Evolutionary conservation across 2,329 filamentous ascomycete species (phyloP), one percentile per base, ranked within the genome.

Genomic region (Hymenotorrendiella dingleyae): DNA sequence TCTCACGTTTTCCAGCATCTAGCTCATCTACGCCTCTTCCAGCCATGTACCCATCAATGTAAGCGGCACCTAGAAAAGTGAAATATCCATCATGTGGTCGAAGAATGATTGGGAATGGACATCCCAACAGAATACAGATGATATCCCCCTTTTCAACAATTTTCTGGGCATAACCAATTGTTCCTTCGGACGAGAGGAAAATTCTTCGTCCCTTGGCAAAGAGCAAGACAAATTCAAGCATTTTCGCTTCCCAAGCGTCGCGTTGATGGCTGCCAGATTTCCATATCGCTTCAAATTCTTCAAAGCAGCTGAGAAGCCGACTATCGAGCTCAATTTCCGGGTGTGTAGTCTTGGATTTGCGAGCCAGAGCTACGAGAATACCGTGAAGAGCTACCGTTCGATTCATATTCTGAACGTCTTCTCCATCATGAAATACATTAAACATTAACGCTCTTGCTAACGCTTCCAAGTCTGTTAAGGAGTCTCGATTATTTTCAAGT

Each of bases 121-220:
- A 50, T 4, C 48, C 48, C 14, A 43, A 42, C 10, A 45, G 24
- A 19, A 50, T 38, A 36, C 45, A 50, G 8, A 50, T 27, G 2
- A 34, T 20, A 29, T 50, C 48, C 9, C 36, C 45, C 17, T 20
- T 32, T 17, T 32, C 14, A 2, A 30, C 24, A 7, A 24, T 11
- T 2, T 16, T 12, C 27, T 39, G 36, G 14, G 29, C 35, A 2
- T 47, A 17, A 3, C 48, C 45, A 28, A 46, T n/a, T 16, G 17
- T 14, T 2, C 39, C 39, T 5, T 7, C 8, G 2, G n/a, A 11
- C 11, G 38, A 34, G 8, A 39, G 20, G 28, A 46, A 42, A n/a
- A 46, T 28, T 17, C 19, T 20, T 11, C 43, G 27, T 32, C 14
- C 8, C 14, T 21, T 11, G 22, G 32, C 12, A 10, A 12, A 1